phyloP scores from a whole-genome alignment of 305 asterid genomes.

The Plantago lanceolata region DNA sequence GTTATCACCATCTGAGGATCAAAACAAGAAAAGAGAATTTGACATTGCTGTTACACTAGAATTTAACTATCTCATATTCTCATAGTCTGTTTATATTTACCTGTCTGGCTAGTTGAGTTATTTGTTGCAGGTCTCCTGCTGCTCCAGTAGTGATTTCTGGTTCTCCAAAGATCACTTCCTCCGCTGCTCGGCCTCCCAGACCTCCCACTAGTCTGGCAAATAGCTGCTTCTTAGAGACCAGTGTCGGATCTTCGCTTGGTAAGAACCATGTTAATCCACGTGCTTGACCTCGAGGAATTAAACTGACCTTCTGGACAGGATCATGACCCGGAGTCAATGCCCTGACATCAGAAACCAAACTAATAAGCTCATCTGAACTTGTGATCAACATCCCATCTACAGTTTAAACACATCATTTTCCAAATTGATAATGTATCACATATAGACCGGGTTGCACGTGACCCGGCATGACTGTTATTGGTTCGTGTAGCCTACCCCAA shows the following conservation, averaged over 20 bases:
- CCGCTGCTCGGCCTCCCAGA: conserved; percentile 72
- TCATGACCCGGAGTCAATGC: conserved; percentile 60
- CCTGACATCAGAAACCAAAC: conserved; percentile 29
- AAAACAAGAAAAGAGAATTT: not conserved
- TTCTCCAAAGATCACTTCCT: conserved; percentile 67
- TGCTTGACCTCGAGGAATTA: conserved; percentile 78
- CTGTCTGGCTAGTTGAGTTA: conserved; percentile 59
- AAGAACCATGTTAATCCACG: conserved; percentile 68
- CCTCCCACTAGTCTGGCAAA: conserved; percentile 71
- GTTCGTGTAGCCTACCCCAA: not conserved
- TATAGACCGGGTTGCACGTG: no score
- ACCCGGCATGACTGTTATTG: no score
- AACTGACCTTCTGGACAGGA: conserved; percentile 62
- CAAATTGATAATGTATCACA: no score
- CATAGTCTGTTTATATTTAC: conserved; percentile 11
- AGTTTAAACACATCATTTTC: no score
- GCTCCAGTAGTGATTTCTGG: conserved; percentile 75
- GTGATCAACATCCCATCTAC: no score
- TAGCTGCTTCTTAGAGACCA: conserved; percentile 52
- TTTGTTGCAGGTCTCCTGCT: conserved; percentile 61
- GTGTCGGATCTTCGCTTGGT: conserved; percentile 52
- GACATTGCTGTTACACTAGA: not conserved
- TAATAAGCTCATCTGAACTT: not conserved
- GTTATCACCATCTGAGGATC: conserved; percentile 47
- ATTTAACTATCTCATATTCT: not conserved